Evolutionary conservation across 2,329 filamentous ascomycete genomes (phyloP).

Genomic region (Coniochaeta pulveracea): DNA sequence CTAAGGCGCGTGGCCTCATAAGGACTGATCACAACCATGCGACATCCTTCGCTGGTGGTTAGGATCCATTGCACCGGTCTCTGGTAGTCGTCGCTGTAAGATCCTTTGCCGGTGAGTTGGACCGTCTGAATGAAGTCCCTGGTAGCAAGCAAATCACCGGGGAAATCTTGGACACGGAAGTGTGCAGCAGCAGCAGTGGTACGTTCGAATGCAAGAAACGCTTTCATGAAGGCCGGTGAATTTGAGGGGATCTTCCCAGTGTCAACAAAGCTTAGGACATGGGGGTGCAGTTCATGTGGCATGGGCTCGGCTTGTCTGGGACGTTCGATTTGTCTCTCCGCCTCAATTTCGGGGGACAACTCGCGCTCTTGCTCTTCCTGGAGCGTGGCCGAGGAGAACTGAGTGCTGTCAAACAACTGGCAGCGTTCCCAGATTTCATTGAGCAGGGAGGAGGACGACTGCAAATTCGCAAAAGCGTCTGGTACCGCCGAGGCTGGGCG

Average conservation of each 20-base stretch:
- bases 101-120: not conserved
- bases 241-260: slow-evolving; percentile 18
- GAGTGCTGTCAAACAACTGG: slow-evolving; percentile 19
- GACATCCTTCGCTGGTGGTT: slow-evolving; percentile 13
- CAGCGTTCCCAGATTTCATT: slow-evolving; percentile 22
- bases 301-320: slow-evolving; percentile 27
- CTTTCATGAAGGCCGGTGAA: slow-evolving; percentile 26
- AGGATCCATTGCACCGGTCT: slow-evolving; percentile 44
- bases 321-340: slow-evolving; percentile 42
- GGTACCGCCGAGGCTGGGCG: slow-evolving; percentile 1
- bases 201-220: slow-evolving; percentile 29
- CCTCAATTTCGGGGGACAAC: slow-evolving; percentile 50
- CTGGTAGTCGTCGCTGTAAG: slow-evolving; percentile 30
- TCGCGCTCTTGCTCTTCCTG: slow-evolving; percentile 62
- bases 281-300: slow-evolving; percentile 27
- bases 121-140: slow-evolving; percentile 39
- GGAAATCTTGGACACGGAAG: slow-evolving; percentile 23
- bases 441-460: slow-evolving; percentile 8
- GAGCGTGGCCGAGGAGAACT: slow-evolving; percentile 25
- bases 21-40: slow-evolving; percentile 46
- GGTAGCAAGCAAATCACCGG: slow-evolving; percentile 31
- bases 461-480: slow-evolving; percentile 2
- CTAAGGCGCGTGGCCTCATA: slow-evolving; percentile 46
- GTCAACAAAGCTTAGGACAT: slow-evolving; percentile 27
- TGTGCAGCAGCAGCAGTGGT: slow-evolving; percentile 27